phyloP scores from a whole-genome alignment of 495 filamentous ascomycete genomes.

The Hypoxylon perforatum region DNA sequence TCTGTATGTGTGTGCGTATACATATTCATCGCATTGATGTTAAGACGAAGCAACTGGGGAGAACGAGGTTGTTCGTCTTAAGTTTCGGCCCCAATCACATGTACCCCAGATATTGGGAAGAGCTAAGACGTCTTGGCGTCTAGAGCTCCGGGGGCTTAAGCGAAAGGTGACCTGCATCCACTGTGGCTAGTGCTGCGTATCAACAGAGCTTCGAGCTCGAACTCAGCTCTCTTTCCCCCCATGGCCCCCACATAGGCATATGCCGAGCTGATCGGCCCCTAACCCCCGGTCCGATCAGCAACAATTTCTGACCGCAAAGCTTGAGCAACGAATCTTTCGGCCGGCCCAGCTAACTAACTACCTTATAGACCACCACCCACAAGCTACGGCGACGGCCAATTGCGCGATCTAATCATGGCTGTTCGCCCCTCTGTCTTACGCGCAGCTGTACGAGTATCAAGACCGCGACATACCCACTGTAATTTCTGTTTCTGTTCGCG shows the following conservation, averaged over 20 bases:
- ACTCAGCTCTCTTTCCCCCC: no score
- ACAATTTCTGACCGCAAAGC: constrained; percentile 28
- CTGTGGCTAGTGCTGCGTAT: constrained; percentile 30
- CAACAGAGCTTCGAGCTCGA: no score
- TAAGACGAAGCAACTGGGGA: no score
- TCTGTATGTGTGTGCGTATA: no score
- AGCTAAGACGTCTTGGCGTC: constrained; percentile 18
- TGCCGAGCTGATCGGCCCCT: constrained; percentile 24
- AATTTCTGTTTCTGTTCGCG: constrained; percentile 1
- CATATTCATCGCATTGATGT: no score
- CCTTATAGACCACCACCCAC: not conserved
- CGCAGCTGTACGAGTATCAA: constrained; percentile 33
- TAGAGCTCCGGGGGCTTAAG: constrained; percentile 11
- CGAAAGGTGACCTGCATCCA: not conserved
- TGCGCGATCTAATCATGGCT: constrained; percentile 36
- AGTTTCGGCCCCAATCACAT: constrained; percentile 14
- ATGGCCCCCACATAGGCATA: constrained; percentile 26
- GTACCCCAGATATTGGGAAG: constrained; percentile 23
- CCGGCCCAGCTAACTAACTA: constrained; percentile 17
- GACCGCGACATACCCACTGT: constrained; percentile 2
- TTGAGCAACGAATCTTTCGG: constrained; percentile 2
- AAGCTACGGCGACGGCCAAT: constrained; percentile 26
- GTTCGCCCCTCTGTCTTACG: constrained; percentile 33
- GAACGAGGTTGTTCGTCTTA: not conserved
- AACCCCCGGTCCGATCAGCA: constrained; percentile 20